Percentiles rank a stretch among this genome's conserved stretches.
Evolutionary conservation across 768 basidiomycete genomes (phyloP).

Genomic region (Mycena chlorophos): DNA sequence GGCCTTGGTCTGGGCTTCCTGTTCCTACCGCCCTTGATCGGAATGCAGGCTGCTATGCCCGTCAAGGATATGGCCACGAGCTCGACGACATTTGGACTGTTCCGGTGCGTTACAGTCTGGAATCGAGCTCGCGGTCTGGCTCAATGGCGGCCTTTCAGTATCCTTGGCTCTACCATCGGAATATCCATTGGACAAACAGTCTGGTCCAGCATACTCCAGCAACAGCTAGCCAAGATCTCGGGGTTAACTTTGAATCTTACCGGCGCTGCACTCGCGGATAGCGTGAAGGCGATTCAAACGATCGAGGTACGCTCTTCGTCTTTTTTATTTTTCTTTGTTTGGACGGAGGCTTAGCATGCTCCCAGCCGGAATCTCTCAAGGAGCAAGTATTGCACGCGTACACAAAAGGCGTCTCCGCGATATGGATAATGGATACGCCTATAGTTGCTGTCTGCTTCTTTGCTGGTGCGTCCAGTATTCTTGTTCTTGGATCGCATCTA

Average conservation of each 20-base stretch:
- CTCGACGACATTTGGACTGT: conserved; percentile 67
- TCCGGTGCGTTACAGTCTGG: conserved; percentile 37
- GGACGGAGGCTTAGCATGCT: neutral
- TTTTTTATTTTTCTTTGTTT: neutral
- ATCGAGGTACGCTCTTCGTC: conserved; percentile 3
- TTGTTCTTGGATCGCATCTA: too few species aligned
- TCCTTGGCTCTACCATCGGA: conserved; percentile 74
- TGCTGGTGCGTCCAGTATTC: conserved; percentile 14
- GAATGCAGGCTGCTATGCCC: conserved; percentile 84
- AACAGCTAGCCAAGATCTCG: conserved; percentile 10
- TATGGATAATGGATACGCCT: conserved; percentile 19
- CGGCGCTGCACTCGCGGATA: conserved; percentile 14
- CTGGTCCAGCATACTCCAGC: conserved; percentile 43
- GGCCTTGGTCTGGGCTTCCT: conserved; percentile 64
- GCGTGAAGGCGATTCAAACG: conserved; percentile 5
- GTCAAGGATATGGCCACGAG: conserved; percentile 83
- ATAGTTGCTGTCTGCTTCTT: conserved; percentile 14
- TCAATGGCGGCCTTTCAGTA: conserved; percentile 45
- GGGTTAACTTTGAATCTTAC: conserved; percentile 10
- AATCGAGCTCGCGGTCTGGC: neutral
- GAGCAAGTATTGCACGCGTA: conserved; percentile 17
- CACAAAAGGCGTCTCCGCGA: conserved; percentile 15
- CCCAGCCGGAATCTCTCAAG: conserved; percentile 12
- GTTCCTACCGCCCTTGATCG: conserved; percentile 74
- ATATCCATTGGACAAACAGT: conserved; percentile 74